Evolutionary conservation across 1,139 yeast species (phyloP), one percentile per base, ranked within the genome.

Genomic region (Saccharomyces hybrid): DNA sequence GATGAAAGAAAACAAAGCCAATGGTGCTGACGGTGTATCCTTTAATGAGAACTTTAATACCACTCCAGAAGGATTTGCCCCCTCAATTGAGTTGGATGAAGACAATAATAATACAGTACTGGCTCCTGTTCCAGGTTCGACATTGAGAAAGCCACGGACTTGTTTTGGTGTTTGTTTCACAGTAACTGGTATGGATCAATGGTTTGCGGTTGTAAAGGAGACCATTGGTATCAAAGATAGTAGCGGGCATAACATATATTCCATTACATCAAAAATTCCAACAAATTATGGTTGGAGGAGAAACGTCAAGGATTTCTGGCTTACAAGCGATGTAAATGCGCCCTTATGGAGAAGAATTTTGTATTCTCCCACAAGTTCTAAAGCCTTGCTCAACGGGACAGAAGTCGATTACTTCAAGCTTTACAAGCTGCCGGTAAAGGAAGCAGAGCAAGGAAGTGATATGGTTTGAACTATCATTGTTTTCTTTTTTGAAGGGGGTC

Each of bases 241-340:
- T 38, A 38, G n/a, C 13, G 44, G 44, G 13, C 44, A 38, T 16
- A 38, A 38, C 25, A 5, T 38, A 16, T 38, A 38, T 38, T 38
- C 48, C 23, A 19, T 47, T 42, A n/a, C 49, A n/a, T 29, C 53
- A 0, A 42, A 46, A 8, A 58, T 80, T 8, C 79, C 82, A 3
- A 76, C 81, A 7, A 81, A 84, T 61, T 82, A 76, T 64, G 91
- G 91, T 0, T 54, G 81, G 52, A 76, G 69, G 52, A 80, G 75
- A 58, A 85, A 85, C 59, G 78, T 83, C 77, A 64, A 76, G 26
- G 90, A 85, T 63, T 85, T 85, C 62, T 81, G 88, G 82, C 78
- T 83, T 46, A 71, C 83, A 34, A 81, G 83, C 42, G 73, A 74
- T 49, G 58, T 48, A 49, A 48, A 80, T 50, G 59, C 68, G 46